These are phyloP conservation scores for Fragaria nilgerrensis DNA, from an alignment of 306 rosid genomes.

Conservation along the genomic window DNA sequence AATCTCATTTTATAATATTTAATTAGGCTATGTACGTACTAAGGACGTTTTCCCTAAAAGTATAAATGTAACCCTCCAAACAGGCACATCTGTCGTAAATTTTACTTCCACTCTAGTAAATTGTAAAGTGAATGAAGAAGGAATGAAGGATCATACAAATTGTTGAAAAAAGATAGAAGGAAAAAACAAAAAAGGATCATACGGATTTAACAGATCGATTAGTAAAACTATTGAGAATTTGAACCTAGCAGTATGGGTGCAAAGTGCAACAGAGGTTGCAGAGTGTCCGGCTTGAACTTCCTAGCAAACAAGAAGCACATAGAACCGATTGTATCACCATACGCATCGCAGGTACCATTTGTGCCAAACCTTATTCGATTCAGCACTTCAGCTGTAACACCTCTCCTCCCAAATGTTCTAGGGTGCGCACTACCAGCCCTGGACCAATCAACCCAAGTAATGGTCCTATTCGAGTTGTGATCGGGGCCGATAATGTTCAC, in stretches of 20 bases:
- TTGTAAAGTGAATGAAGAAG: background rate
- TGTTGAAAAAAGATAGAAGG: background rate
- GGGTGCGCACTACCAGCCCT: conserved; percentile 46
- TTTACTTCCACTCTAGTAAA: background rate
- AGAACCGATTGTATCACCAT: background rate
- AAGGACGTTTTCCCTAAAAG: background rate
- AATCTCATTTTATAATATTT: too few species aligned
- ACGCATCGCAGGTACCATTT: conserved; percentile 31
- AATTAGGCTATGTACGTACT: background rate
- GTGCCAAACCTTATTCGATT: conserved; percentile 33
- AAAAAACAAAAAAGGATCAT: background rate
- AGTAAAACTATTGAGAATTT: background rate
- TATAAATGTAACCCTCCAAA: background rate
- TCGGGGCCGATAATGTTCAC: conserved; percentile 26
- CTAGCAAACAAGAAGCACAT: conserved; percentile 43
- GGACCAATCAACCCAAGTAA: conserved; percentile 75
- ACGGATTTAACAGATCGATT: background rate
- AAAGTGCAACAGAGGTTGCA: conserved; percentile 21
- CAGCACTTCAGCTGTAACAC: conserved; percentile 31
- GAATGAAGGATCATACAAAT: background rate
- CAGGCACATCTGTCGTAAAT: background rate
- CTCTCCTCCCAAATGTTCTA: conserved; percentile 36
- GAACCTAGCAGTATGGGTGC: conserved; percentile 24
- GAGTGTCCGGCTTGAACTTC: conserved; percentile 14
- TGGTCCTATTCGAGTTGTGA: conserved; percentile 39